A percentile compares a stretch with the other conserved stretches of the same genome.
phyloP scores from a whole-genome alignment of 2,329 filamentous ascomycete species.

The Sporothrix phasma region DNA sequence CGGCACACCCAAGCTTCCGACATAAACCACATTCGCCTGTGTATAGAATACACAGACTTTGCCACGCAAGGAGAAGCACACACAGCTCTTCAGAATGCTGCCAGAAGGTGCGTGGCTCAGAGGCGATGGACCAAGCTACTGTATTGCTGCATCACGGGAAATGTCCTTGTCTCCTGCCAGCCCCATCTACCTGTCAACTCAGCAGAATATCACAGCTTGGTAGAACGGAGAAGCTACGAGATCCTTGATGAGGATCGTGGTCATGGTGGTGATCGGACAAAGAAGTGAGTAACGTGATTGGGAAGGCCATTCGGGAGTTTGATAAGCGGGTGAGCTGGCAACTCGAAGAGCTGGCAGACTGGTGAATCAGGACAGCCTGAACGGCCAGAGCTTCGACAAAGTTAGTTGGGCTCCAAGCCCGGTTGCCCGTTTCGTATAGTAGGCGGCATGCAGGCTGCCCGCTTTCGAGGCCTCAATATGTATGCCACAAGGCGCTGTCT shows the following conservation, averaged over 20 bases:
- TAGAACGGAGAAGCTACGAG: neutral
- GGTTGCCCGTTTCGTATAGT: neutral
- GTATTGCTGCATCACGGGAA: neutral
- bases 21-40: neutral
- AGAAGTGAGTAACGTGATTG: conserved; percentile 4
- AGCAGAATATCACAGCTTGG: neutral
- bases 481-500: neutral
- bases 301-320: too few relatives aligned
- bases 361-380: neutral
- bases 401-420: too few relatives aligned
- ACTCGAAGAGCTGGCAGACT: neutral
- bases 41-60: neutral
- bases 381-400: too few relatives aligned
- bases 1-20: neutral
- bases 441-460: neutral
- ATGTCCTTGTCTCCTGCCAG: neutral
- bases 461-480: neutral
- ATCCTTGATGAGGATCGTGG: neutral
- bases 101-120: neutral
- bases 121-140: neutral
- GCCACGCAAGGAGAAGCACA: neutral
- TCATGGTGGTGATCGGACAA: conserved; percentile 8
- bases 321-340: neutral
- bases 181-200: neutral
- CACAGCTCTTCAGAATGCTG: neutral